Evolutionary conservation across 768 basidiomycete species (phyloP), one percentile per base, ranked within the genome.

Genomic region (Fistulinella prunicolor): DNA sequence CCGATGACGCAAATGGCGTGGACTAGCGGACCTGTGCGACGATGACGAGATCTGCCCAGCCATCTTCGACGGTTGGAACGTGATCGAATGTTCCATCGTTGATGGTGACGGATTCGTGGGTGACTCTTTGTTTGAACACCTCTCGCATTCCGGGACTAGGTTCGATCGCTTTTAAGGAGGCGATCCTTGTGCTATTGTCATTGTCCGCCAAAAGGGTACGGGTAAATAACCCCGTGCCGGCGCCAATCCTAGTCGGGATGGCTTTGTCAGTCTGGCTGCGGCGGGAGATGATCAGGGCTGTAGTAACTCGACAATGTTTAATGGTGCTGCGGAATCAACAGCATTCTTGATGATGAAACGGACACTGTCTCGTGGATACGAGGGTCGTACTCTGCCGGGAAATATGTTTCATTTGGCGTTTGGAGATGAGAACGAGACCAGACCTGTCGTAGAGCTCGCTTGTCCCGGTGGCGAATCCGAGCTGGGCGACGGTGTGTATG

Each of bases 221-320:
- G 10, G 92, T 90, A 66, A 94, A 95, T 46, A 96, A 82, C 13
- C 93, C 93, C 2, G 91, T 94, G 21, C 93, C 93, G 6, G 86
- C 71, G 10, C 91, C 93, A 26, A 90, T 77, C 61, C 89, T 92
- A 54, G 46, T 39, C 35, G 51, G 42, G 46, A 10, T n/a, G n/a
- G 5, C 2, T 19, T 28, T 17, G 32, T 44, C 13, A 38, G 9
- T 13, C 26, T 13, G 43, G 37, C 34, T 21, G 38, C 21, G 47
- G 37, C n/a, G 42, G 32, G 22, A 20, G 21, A 41, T 43, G 9
- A 22, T 6, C 12, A 24, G 24, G 1, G 9, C 82, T 55, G n/a
- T n/a, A n/a, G n/a, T n/a, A 57, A 89, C 89, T 90, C 89, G 51
- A 83, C 81, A 24, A 90, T 69, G 49, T 85, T 84, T 19, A 86